Conservation (phyloP, 2,329 filamentous ascomycete species). For the Phialocephala sp. region DNA sequence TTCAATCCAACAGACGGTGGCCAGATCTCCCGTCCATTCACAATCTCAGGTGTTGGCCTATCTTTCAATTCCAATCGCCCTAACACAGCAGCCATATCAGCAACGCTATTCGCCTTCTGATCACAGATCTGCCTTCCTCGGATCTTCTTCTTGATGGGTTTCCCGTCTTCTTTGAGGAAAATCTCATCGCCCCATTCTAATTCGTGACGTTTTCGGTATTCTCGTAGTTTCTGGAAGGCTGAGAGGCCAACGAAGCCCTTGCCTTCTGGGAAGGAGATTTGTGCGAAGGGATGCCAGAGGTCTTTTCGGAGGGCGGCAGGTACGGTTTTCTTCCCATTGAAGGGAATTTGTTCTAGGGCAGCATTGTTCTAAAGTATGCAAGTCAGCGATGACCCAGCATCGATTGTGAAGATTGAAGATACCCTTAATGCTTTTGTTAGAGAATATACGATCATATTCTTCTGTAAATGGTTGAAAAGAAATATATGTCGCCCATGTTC, state of each 20-base stretch:
- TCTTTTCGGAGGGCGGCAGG: slow-evolving; percentile 69
- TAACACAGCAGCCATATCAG: slow-evolving; percentile 61
- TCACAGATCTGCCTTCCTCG: slow-evolving; percentile 60
- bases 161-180: slow-evolving; percentile 32
- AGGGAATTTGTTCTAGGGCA: slow-evolving; percentile 63
- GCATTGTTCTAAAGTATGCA: slow-evolving; percentile 47
- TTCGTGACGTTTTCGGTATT: slow-evolving; percentile 67
- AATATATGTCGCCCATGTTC: slow-evolving; percentile 46
- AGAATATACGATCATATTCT: slow-evolving; percentile 49
- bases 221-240: slow-evolving; percentile 67
- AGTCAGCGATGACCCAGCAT: neutral
- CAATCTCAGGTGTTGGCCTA: slow-evolving; percentile 25
- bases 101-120: slow-evolving; percentile 66
- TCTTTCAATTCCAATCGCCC: slow-evolving; percentile 18
- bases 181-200: slow-evolving; percentile 62
- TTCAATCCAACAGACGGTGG: slow-evolving; percentile 26
- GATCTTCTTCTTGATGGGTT: slow-evolving; percentile 45
- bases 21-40: slow-evolving; percentile 14
- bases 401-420: slow-evolving; percentile 13
- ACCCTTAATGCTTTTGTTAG: slow-evolving; percentile 45
- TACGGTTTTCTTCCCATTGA: slow-evolving; percentile 71
- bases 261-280: slow-evolving; percentile 58
- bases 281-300: slow-evolving; percentile 67
- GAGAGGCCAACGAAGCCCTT: slow-evolving; percentile 60
- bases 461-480: slow-evolving; percentile 47